These are phyloP conservation scores for Pholiota adiposa DNA, from an alignment of 1,284 basidiomycete species.

Conservation along the genomic window DNA sequence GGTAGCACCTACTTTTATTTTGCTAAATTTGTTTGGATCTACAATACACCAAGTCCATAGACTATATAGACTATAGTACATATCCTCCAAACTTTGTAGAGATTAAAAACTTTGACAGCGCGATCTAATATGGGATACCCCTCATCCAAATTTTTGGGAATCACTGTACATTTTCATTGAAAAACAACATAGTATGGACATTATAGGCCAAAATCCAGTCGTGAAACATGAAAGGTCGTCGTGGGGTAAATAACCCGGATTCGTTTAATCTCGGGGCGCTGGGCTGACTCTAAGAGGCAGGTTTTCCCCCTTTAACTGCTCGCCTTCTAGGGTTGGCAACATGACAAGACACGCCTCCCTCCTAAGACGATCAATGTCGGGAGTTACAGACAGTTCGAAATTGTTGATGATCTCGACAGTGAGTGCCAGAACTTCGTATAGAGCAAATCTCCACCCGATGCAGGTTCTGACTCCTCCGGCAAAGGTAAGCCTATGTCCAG, in stretches of 20 bases:
- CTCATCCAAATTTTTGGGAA: too few species aligned
- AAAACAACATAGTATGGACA: not conserved
- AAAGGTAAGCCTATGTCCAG: constrained; percentile 44
- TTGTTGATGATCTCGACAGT: constrained; percentile 54
- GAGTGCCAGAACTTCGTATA: constrained; percentile 51
- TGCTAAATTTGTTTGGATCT: not conserved
- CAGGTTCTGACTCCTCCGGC: constrained; percentile 54
- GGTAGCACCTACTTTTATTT: constrained; percentile 26
- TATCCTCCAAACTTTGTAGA: too few species aligned
- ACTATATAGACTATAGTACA: too few species aligned
- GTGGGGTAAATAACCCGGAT: not conserved
- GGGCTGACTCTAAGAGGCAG: constrained; percentile 42
- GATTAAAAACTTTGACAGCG: too few species aligned
- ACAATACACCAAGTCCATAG: not conserved
- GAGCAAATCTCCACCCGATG: constrained; percentile 53
- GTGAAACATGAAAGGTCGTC: not conserved
- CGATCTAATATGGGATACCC: too few species aligned
- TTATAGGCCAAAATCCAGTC: too few species aligned
- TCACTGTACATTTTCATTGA: too few species aligned
- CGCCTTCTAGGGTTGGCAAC: constrained; percentile 57
- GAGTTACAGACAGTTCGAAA: constrained; percentile 49
- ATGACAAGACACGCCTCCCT: constrained; percentile 56
- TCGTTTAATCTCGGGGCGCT: constrained; percentile 35
- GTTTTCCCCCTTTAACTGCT: constrained; percentile 50
- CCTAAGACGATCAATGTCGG: constrained; percentile 45